Base-by-base conservation (phyloP, 768 basidiomycete species). In the Leucocoprinus sp. region DNA sequence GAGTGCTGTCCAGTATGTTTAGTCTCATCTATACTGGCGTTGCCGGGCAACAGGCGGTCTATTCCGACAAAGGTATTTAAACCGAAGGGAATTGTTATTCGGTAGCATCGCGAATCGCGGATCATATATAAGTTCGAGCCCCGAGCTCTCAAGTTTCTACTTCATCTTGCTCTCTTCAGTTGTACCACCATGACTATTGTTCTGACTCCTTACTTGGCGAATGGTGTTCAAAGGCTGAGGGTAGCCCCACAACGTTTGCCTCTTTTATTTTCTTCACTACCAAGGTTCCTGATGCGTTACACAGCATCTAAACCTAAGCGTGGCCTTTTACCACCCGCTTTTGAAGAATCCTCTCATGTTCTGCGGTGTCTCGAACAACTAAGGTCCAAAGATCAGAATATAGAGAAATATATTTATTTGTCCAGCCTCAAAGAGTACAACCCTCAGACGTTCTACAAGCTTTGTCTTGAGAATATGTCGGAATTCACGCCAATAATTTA, bases 321-420 rank as follows among this genome's bases (percentile, higher is more conserved):
- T 38, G 86, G 87, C 17, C 62, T 81, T 26, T 60, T 74, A 1
- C 87, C 87, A 22, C 77, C 81, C 2, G 71, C 67, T 4, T 68
- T 82, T 39, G 68, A 80, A 35, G 63, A 65, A 2, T 54, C 63
- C 5, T 55, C 78, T 21, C 86, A 88, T 54, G 59, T 65, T 27
- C 47, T 68, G 17, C 81, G 87, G 42, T 78, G 76, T 56, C 62
- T 87, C 46, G 62, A 61, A n/a, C 87, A 90, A 60, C 64, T 90
- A 7, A 80, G 80, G 40, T 82, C 82, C 14, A 89, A 89, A 62
- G 74, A 79, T 59, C 78, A 75, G 60, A 58, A 64, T 47, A 77
- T 93, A 33, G 87, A 92, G 58, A 86, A 89, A 66, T 84, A 95
- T 65, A 86, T 90, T 57, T 93, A 82, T 59, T 76, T 95, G 22